Evolutionary conservation across 768 basidiomycete genomes (phyloP), one percentile per base, ranked within the genome.

Genomic region (Chiua virens): DNA sequence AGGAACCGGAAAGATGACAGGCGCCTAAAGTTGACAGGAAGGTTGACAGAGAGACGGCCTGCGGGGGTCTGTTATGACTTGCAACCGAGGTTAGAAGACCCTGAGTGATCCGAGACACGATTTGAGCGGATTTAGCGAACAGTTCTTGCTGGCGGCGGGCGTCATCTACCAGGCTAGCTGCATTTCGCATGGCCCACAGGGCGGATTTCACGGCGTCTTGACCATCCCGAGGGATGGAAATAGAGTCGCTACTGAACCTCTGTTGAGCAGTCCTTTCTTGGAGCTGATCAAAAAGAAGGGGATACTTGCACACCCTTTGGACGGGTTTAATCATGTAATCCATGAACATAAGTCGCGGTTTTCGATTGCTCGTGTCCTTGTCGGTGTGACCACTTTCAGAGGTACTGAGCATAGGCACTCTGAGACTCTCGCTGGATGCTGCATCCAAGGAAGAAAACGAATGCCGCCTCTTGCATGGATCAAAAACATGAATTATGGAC

Each of bases 241-340:
- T 47, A 30, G 49, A 38, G 15, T 49, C 25, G 23, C 46, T 21
- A 17, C 32, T 37, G 42, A 45, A 53, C 30, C 25, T 50, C 14
- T 53, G 51, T 9, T 37, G 23, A 1, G 11, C 44, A 13, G 38
- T 44, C 28, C 54, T 55, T 22, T 57, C 58, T 27, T 68, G 70
- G 32, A 97, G 78, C 59, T 89, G 85, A 50, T 85, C 86, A 40
- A 99, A 80, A 9, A 99, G 78, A 45, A 98, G 79, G 17, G 94
- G 92, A 64, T 99, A 99, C 59, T 87, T 90, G 79, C 95, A 98
- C 44, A 99, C 87, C 45, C 94, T 78, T 69, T 99, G 96, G 15
- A 98, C 80, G n/a, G 96, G 96, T 69, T 93, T 93, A 73, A 99
- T 98, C 72, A 98, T 79, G 65, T 94, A 94, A 71, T 98, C 96